Percentiles rank a stretch among this genome's conserved stretches.
These are phyloP conservation scores for Lactifluus pinguis DNA, from an alignment of 768 basidiomycete species.

Conservation along the genomic window DNA sequence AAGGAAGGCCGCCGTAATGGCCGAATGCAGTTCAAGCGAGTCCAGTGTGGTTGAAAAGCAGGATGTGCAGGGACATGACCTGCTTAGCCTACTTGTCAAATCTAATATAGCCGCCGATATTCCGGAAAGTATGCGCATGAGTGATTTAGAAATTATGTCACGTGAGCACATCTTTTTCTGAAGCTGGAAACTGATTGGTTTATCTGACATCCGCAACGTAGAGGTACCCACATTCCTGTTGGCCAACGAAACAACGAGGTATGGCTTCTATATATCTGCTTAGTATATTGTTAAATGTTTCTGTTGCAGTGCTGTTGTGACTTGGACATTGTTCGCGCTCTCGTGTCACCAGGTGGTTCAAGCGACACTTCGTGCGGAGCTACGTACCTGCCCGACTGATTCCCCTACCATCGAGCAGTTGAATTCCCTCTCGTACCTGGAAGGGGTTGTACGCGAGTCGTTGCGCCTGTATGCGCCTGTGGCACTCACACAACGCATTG, in stretches of 20 bases:
- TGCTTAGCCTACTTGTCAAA: too few species aligned
- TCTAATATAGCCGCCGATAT: constrained; percentile 26
- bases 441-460: constrained; percentile 26
- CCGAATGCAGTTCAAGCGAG: neutral
- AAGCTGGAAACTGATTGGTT: too few species aligned
- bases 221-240: constrained; percentile 28
- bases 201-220: neutral
- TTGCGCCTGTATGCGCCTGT: constrained; percentile 17
- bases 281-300: neutral
- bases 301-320: constrained; percentile 22
- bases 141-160: constrained; percentile 27
- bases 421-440: constrained; percentile 26
- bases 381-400: constrained; percentile 16
- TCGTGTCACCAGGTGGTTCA: constrained; percentile 26
- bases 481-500: constrained; percentile 19
- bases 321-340: constrained; percentile 30
- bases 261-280: neutral
- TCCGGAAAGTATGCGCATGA: constrained; percentile 21
- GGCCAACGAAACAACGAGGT: constrained; percentile 24
- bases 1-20: neutral
- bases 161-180: constrained; percentile 11
- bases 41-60: constrained; percentile 8
- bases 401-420: constrained; percentile 24
- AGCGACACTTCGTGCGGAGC: constrained; percentile 28
- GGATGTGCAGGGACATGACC: constrained; percentile 1